phyloP scores from a whole-genome alignment of 2,329 filamentous ascomycete species.

The Exutisphaerella laricina region DNA sequence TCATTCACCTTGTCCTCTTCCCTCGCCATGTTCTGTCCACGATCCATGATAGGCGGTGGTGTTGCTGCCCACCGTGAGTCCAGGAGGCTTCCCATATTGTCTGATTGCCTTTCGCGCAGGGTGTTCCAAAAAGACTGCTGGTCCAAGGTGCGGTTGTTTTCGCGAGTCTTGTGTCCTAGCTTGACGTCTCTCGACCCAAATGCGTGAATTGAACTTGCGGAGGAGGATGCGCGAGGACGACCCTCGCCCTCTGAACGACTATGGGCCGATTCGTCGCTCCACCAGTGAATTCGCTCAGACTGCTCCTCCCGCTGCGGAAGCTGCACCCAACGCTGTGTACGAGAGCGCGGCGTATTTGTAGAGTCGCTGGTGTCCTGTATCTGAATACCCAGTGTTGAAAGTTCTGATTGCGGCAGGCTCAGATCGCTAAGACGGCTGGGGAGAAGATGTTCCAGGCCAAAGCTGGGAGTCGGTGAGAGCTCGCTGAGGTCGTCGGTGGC shows the following conservation, averaged over 20 bases:
- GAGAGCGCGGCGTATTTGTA: slow-evolving; percentile 27
- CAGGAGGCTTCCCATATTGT: slow-evolving; percentile 31
- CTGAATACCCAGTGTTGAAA: slow-evolving; percentile 13
- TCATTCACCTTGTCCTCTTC: slow-evolving; percentile 19
- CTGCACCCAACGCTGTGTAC: slow-evolving; percentile 31
- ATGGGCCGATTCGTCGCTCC: slow-evolving; percentile 69
- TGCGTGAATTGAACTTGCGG: slow-evolving; percentile 10
- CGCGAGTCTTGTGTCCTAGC: slow-evolving; percentile 38
- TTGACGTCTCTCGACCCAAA: slow-evolving; percentile 3
- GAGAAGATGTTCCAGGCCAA: slow-evolving; percentile 34
- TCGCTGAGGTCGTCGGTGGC: slow-evolving; percentile 26
- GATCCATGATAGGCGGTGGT: slow-evolving; percentile 12
- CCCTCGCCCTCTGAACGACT: slow-evolving; percentile 49
- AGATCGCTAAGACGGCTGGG: slow-evolving; percentile 28
- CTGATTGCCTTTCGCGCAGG: slow-evolving; percentile 36
- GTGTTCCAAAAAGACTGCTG: slow-evolving; percentile 47
- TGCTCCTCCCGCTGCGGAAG: slow-evolving; percentile 25
- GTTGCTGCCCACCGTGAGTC: slow-evolving; percentile 30
- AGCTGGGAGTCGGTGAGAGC: slow-evolving; percentile 28
- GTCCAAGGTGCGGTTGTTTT: slow-evolving; percentile 45
- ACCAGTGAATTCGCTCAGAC: slow-evolving; percentile 58
- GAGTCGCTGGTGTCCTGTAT: slow-evolving; percentile 19
- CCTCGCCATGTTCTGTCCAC: slow-evolving; percentile 5
- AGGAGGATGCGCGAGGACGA: slow-evolving; percentile 13
- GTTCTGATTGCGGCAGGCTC: slow-evolving; percentile 14